Base-by-base conservation (phyloP, 306 rosid genomes). In the Styphnolobium japonicum region DNA sequence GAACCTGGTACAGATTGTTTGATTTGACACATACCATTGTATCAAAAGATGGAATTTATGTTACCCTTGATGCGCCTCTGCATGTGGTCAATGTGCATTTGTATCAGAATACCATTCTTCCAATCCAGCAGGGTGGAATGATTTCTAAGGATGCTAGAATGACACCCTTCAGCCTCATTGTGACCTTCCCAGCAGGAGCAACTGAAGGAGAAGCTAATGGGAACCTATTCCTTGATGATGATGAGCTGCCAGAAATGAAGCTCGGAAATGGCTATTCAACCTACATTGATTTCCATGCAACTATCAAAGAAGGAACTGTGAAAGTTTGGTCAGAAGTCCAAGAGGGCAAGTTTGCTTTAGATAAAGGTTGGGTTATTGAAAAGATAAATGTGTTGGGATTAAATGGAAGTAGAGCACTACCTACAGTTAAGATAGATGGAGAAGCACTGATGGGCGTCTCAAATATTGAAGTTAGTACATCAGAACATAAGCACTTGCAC, bases 101-200 rank as follows among this genome's bases (percentile, higher is more conserved):
- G 86, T 90, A 92, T 84, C 92, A 95, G 85, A 91, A 85, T 64
- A 77, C 81, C 23, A 92, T 95, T 75, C 77, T 95, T 40, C 97
- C 98, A 33, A 88, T 92, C 94, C 98, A 95, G 79, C 89, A 56
- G 58, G 98, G 98, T 18, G 98, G 98, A 66, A n/a, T 86, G 84
- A 10, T 92, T 37, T 83, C 98, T 3, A 92, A 88, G 88, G 92
- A 87, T 64, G 98, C 98, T 4, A 84, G 95, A 43, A 86, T 61
- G 81, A 95, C 98, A 39, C 98, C 98, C 11, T 95, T 89, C 64
- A 90, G 79, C 64, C 91, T 92, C 21, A 31, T 90, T 0, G 88
- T 92, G 29, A 82, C 96, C 15, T 90, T 92, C 86, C 94, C 95
- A 0, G 83, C 91, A 0, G 95, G 92, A 33, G 81, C 82, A 40